Evolutionary conservation across 164 flowering plant species (phyloP), one percentile per base, ranked within the genome.

Genomic region (Berberis thunbergii): DNA sequence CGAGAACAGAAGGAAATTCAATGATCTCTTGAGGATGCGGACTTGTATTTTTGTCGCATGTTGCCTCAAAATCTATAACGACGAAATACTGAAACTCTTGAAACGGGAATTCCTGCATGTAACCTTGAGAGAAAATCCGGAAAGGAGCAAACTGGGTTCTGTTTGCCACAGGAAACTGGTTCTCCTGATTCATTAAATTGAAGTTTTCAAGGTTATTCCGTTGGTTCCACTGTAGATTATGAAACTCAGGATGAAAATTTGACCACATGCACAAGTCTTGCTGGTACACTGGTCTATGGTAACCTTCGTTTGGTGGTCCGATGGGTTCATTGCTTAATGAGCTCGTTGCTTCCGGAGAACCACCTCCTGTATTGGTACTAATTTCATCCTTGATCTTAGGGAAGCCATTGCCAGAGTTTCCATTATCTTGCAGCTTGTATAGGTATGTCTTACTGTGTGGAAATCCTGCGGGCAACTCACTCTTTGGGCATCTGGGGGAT

Each of bases 61-160:
- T 93, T 58, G 97, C 98, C 79, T 93, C 97, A 80, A 93, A 90
- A 71, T 93, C 98, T 67, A 93, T 88, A 60, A 93, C 98, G 67
- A 93, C 96, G 76, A 93, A 93, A 70, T 90, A 90, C 45, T 87
- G 92, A 70, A 93, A 93, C 40, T 93, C 97, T 75, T 90, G 97
- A 52, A 52, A 52, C 4, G 10, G 54, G 13, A 7, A 10, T 26
- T 52, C 54, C 8, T 3, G 11, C 11, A 4, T 12, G n/a, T 52
- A 52, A 4, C 54, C 54, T 52, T 52, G 54, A 10, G 10, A 5
- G n/a, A 52, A 2, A 12, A 9, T 52, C 54, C n/a, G 13, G 4
- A 52, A 12, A 10, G 54, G 54, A 1, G n/a, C 54, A 52, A 10
- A 52, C 54, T 52, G 54, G n/a, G 3, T 3, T 52, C n/a, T 12